Base-by-base conservation (phyloP, 139 green algal species). In the Chara braunii region DNA sequence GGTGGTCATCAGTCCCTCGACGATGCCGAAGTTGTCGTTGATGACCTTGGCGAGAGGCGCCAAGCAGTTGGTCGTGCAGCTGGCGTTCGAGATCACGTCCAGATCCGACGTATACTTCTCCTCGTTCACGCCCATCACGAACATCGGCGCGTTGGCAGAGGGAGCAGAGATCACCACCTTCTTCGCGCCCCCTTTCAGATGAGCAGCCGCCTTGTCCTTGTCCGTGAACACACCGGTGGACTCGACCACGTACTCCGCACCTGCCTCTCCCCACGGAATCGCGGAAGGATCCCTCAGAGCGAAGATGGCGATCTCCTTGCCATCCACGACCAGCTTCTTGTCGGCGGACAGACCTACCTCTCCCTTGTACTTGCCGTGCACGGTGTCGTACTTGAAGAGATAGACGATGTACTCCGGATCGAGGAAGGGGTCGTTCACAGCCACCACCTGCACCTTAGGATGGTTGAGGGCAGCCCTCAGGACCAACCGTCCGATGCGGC, bases 141-240 rank as follows among this genome's bases (percentile, higher is more conserved):
- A 95, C 90, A 96, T 98, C 60, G 89, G 88, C 1, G 90, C 70
- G 75, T 95, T 88, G 43, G 79, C 75, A 7, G 85, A 90, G 44
- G 92, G 92, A 0, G 92, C 92, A 14, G 84, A 89, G 81, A 97
- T 96, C 78, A 97, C 77, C 3, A 98, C 89, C 76, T 94, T 99
- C 87, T 96, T 95, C 81, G 93, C 93, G 61, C 93, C 93, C 8
- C 30, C 63, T 54, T 72, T 72, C 1, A 74, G 26, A 34, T 74
- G 65, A 52, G 65, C 65, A 9, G 43, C 65, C n/a, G 65, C 65
- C 56, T 74, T 74, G 11, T 1, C 54, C 9, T 35, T 60, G 35
- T 26, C 37, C 14, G 65, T 74, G 44, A 74, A 74, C 14, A 74
- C 90, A 60, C 92, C 92, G 1, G 92, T 96, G 57, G 83, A 87